A percentile compares a stretch with the other conserved stretches of the same genome.
phyloP scores from a whole-genome alignment of 2,329 filamentous ascomycete species.

The Fusarium caatingaense region DNA sequence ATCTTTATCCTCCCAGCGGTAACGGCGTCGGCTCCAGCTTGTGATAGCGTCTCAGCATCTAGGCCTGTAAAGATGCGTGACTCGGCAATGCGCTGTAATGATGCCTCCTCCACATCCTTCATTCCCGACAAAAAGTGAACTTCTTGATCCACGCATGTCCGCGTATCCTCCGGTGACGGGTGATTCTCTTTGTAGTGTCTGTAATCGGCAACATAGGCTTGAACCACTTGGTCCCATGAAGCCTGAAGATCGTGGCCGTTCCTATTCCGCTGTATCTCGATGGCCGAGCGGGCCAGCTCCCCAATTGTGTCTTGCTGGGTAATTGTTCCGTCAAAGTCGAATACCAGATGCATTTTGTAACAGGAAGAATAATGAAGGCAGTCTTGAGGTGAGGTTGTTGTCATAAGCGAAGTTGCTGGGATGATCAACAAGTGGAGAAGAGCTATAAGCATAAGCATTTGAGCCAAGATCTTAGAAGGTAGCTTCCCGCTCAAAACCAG shows the following conservation, averaged over 20 bases:
- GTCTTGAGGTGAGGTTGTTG: not conserved
- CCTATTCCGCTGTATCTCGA: slow-evolving; percentile 49
- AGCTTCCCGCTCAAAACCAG: not conserved
- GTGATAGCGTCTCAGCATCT: slow-evolving; percentile 46
- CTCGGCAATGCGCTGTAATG: slow-evolving; percentile 57
- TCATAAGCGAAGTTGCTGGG: slow-evolving; percentile 2
- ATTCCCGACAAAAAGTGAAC: slow-evolving; percentile 57
- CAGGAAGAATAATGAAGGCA: not conserved
- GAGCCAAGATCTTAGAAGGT: slow-evolving; percentile 2
- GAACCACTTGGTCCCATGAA: slow-evolving; percentile 60
- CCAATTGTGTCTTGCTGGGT: slow-evolving; percentile 65
- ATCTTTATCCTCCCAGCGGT: slow-evolving; percentile 50
- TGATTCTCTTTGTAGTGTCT: slow-evolving; percentile 52
- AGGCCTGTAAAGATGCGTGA: slow-evolving; percentile 60
- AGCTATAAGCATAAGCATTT: slow-evolving; percentile 19
- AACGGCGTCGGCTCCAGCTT: slow-evolving; percentile 54
- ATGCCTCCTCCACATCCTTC: slow-evolving; percentile 58
- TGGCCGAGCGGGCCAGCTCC: slow-evolving; percentile 58
- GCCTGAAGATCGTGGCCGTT: slow-evolving; percentile 50
- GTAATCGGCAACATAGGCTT: slow-evolving; percentile 58
- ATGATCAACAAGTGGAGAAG: slow-evolving; percentile 9
- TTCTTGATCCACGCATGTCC: slow-evolving; percentile 55
- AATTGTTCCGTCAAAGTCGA: slow-evolving; percentile 72
- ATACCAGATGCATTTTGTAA: slow-evolving; percentile 57
- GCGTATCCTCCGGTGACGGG: slow-evolving; percentile 47